Base-by-base conservation (phyloP, 805 yeast genomes). In the Candida broadrunensis region DNA sequence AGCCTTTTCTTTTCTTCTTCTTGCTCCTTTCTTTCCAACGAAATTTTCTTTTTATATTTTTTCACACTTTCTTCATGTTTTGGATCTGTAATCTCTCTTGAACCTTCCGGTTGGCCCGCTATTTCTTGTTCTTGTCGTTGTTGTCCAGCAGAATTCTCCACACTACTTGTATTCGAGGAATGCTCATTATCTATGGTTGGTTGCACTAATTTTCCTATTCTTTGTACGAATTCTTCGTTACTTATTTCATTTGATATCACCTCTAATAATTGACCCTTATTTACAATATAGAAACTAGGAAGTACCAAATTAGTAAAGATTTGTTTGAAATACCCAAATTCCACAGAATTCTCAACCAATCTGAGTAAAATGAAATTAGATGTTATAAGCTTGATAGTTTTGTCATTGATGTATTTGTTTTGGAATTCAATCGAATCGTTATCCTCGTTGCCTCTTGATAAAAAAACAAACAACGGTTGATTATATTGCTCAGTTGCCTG, bases 271-370 rank as follows among this genome's bases (percentile, higher is more conserved):
- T 62, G 55, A 5, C 83, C 80, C 9, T 65, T 60, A 25, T 57
- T 61, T n/a, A 85, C 67, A 12, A 83, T 61, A 51, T 77, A 73
- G 18, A 83, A 61, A 46, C 85, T 72, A 1, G 90, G 90, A 3
- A 72, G 67, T 0, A 50, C 52, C 6, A 72, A 63, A 14, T 67
- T 60, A 2, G 80, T 80, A 46, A 80, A 81, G n/a, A 83, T 62
- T 45, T 79, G 81, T 26, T 70, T 63, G 50, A 84, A 81, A 31
- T 36, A 49, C 11, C 42, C 49, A 38, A 37, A 55, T 37, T 60
- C 65, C 3, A 39, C 30, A 4, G 56, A 46, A 9, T 45, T 44
- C 15, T 49, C 46, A 3, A 42, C 23, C 34, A 61, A 37, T 33
- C 47, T 45, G 29, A 59, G 44, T 35, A 54, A 40, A 11, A 55